A percentile compares a stretch with the other conserved stretches of the same genome.
phyloP scores from a whole-genome alignment of 495 filamentous ascomycete species.

The Talaromyces borbonicus region DNA sequence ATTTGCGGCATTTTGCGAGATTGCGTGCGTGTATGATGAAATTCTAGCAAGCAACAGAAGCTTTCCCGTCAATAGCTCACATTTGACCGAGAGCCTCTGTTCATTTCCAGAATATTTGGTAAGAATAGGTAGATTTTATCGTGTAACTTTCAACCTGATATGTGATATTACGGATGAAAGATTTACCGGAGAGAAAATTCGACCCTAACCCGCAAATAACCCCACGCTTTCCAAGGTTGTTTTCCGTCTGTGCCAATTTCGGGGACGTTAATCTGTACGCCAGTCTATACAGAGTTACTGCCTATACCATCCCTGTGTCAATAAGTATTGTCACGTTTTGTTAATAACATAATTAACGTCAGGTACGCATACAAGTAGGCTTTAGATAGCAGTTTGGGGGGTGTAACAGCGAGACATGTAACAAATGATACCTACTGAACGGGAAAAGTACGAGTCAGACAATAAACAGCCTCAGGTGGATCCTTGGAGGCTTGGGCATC shows the following conservation, averaged over 20 bases:
- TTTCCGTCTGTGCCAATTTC: too few species aligned
- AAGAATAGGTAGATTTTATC: too few species aligned
- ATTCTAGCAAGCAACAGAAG: background rate
- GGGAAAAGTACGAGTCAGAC: background rate
- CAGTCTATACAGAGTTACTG: background rate
- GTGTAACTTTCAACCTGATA: too few species aligned
- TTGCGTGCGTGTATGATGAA: background rate
- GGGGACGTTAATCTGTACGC: background rate
- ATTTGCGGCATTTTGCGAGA: slow-evolving; percentile 46
- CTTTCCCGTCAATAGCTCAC: too few species aligned
- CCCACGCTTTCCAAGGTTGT: too few species aligned
- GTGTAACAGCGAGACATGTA: slow-evolving; percentile 1
- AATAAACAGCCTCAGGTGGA: slow-evolving; percentile 1
- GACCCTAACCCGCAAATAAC: too few species aligned
- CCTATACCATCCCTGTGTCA: slow-evolving; percentile 1
- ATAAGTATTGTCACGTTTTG: slow-evolving; percentile 3
- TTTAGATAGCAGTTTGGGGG: background rate
- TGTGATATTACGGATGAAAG: too few species aligned
- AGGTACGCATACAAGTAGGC: slow-evolving; percentile 2
- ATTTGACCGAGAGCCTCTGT: too few species aligned
- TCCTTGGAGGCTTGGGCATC: background rate
- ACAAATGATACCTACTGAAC: slow-evolving; percentile 1
- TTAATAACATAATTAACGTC: slow-evolving; percentile 1
- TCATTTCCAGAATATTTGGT: too few species aligned
- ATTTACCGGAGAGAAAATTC: too few species aligned